Evolutionary conservation across 805 yeast species (phyloP), one percentile per base, ranked within the genome.

Genomic region (Candida sanyiensis): DNA sequence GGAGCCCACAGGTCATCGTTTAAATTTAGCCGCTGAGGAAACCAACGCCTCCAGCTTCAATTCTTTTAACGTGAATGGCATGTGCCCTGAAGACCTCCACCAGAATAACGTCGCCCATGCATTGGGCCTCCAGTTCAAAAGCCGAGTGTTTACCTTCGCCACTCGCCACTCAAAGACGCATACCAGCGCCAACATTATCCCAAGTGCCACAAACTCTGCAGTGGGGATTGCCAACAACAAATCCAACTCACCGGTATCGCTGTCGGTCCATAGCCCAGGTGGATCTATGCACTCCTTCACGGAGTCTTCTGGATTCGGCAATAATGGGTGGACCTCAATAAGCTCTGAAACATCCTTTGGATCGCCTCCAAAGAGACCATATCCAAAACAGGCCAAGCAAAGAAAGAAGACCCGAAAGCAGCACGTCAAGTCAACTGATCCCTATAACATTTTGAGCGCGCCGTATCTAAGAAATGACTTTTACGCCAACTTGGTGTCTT

Each of bases 381-480:
- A 15, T 7, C 30, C 7, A 27, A 12, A 25, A 18, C 11, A 12
- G 13, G n/a, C 26, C 34, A 12, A 29, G 27, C 16, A 20, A 29
- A 30, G 49, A 7, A 51, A 52, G 39, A 57, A n/a, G n/a, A n/a
- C n/a, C n/a, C n/a, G 56, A 34, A 23, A 22, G 27, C 22, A 9
- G 15, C 12, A 13, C 7, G 44, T 63, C 7, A 60, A 58, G 37
- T 54, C 69, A 3, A 67, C 63, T 18, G 59, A 61, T 15, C 74
- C 80, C 0, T 73, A 59, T 45, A 66, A 72, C 43, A 76, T 77
- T 0, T 57, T 80, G 15, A 81, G 75, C 52, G 89, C 93, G 0
- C 88, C 88, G 0, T 76, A 77, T 3, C 57, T 86, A 38, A 63
- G 81, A 44, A 80, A 84, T 56, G 95, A 87, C 55, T 86, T 79